Evolutionary conservation across 2,329 filamentous ascomycete species (phyloP), one percentile per base, ranked within the genome.

Genomic region (Dothistroma pini): DNA sequence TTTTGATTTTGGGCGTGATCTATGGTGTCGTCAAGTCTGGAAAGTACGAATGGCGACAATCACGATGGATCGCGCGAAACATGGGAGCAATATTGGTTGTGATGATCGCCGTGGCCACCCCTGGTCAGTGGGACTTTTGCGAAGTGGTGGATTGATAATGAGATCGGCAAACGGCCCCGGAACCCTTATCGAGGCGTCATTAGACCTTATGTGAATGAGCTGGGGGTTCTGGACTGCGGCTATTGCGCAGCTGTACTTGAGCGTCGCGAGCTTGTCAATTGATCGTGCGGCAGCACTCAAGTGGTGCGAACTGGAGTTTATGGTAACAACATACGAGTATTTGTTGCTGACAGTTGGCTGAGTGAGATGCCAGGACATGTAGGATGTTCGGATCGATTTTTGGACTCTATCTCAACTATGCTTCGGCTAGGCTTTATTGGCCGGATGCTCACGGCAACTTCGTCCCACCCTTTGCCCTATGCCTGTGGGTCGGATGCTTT

Each of bases 211-310:
- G 49, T 41, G 8, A 35, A 19, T 5, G 54, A 48, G 54, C 22
- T 48, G 25, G 54, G 54, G 38, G 8, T 21, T 56, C 22, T 54
- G 52, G 52, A 54, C 32, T 14, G 52, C 52, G 32, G 52, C 52
- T 34, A 19, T 54, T 22, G 34, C 32, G 34, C 52, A 54, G 52
- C 11, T 38, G 5, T 54, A 54, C 38, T 22, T 54, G 31, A 22
- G 32, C 9, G 52, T 31, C n/a, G 32, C 52, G 52, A 54, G 52
- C 38, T 38, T 54, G 31, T 35, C 32, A 54, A 32, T 54, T 41
- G 52, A 4, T 41, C 19, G 52, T 54, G 52, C 38, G 52, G 52
- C 52, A 54, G 32, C 52, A 54, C 25, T 54, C 52, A 2, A 31
- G 32, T 12, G 52, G 52, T 41, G 52, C 41, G 52, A 54, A 38